A percentile compares a stretch with the other conserved stretches of the same genome.
These are phyloP conservation scores for Osmozyma mogii DNA, from an alignment of 805 yeast species.

Conservation along the genomic window DNA sequence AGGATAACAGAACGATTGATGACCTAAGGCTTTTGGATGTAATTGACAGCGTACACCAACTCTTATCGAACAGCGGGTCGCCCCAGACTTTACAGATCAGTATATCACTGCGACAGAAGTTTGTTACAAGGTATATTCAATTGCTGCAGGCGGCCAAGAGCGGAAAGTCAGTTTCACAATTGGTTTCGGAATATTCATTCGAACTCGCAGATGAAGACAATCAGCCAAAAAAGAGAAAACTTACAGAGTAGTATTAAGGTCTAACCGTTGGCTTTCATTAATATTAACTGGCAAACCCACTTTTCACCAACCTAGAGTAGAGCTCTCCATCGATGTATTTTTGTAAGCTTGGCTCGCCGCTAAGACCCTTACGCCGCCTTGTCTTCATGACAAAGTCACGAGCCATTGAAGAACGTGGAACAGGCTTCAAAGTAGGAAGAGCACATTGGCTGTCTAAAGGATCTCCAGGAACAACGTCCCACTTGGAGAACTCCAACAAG, in stretches of 20 bases:
- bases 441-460: constrained; percentile 64
- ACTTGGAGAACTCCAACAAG: constrained; percentile 54
- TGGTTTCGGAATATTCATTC: too few species aligned
- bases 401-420: constrained; percentile 60
- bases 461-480: constrained; percentile 86
- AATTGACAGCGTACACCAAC: too few species aligned
- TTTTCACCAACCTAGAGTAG: constrained; percentile 42
- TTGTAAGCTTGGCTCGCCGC: constrained; percentile 52
- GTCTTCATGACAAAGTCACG: constrained; percentile 88
- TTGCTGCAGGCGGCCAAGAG: too few species aligned
- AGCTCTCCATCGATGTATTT: constrained; percentile 62
- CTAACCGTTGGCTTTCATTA: not conserved
- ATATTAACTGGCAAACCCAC: constrained; percentile 25
- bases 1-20: too few species aligned
- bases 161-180: too few species aligned
- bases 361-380: constrained; percentile 77
- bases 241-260: not conserved
- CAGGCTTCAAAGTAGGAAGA: constrained; percentile 70
- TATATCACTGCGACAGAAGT: too few species aligned
- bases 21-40: too few species aligned
- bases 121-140: too few species aligned
- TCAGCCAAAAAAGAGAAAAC: not conserved
- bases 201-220: too few species aligned
- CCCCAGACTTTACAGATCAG: too few species aligned
- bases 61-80: too few species aligned